phyloP scores from a whole-genome alignment of 2,329 filamentous ascomycete species.

The Fusarium kyushuense region DNA sequence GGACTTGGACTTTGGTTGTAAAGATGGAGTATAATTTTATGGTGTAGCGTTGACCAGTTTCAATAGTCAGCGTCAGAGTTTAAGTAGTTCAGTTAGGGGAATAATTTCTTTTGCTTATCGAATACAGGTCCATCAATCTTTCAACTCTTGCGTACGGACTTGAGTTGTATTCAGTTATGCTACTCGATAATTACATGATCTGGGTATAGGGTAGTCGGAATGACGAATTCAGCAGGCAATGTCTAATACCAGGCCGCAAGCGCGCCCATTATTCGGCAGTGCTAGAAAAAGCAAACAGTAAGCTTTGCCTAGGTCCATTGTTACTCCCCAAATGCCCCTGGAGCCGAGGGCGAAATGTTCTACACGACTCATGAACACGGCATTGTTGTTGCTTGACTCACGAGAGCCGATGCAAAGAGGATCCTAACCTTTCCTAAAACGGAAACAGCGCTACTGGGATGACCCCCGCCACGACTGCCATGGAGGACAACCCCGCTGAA shows the following conservation, averaged over 20 bases:
- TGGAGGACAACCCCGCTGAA: slow-evolving; percentile 31
- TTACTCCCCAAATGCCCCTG: background rate
- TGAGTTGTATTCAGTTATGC: background rate
- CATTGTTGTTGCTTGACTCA: slow-evolving; percentile 33
- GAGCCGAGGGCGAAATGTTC: background rate
- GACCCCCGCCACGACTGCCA: slow-evolving; percentile 38
- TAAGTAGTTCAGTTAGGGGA: no score
- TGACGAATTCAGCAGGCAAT: no score
- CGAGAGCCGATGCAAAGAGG: slow-evolving; percentile 6
- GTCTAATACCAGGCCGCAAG: background rate
- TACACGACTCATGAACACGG: slow-evolving; percentile 32
- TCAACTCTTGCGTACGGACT: background rate
- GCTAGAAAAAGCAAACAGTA: background rate
- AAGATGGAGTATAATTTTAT: background rate
- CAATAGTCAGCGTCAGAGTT: background rate
- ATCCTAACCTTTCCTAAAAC: slow-evolving; percentile 23
- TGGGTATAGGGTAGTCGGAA: background rate
- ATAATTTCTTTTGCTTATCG: no score
- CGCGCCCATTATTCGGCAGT: background rate
- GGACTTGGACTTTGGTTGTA: background rate
- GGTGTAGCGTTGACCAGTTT: background rate
- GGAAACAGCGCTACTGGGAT: slow-evolving; percentile 31
- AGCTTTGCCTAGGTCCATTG: background rate
- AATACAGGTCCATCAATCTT: background rate
- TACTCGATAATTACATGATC: background rate